A percentile compares a stretch with the other conserved stretches of the same genome.
phyloP scores from a whole-genome alignment of 108 stramenopile species.

The Pseudonitzschia multiseries region DNA sequence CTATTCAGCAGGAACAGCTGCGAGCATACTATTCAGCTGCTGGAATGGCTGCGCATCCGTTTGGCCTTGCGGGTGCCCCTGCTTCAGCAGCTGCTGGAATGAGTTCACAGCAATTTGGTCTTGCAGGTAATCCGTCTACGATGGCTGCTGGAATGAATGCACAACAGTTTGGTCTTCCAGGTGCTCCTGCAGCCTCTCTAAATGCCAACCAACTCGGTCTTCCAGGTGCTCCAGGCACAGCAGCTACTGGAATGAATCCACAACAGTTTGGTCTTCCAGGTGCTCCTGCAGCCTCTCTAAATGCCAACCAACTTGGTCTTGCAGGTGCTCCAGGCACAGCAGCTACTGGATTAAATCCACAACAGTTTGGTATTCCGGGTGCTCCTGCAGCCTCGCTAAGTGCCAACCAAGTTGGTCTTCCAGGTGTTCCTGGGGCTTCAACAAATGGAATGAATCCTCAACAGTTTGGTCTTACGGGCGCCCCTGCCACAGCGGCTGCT shows the following conservation, averaged over 20 bases:
- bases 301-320: background rate
- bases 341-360: too few relatives aligned
- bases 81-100: background rate
- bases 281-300: background rate
- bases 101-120: constrained; percentile 4
- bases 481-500: background rate
- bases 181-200: background rate
- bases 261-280: background rate
- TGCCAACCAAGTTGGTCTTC: too few relatives aligned
- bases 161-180: background rate
- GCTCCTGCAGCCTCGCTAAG: too few relatives aligned
- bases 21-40: constrained; percentile 14
- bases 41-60: background rate
- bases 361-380: too few relatives aligned
- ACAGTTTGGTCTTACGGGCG: background rate
- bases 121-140: background rate
- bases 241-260: background rate
- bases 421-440: background rate
- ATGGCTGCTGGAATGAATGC: background rate
- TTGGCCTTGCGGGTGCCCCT: background rate
- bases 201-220: background rate
- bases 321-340: background rate
- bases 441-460: background rate
- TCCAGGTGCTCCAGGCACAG: background rate
- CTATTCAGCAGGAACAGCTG: constrained; percentile 32